phyloP scores from a whole-genome alignment of 441 rosid species.

The Lepidium campestre region DNA sequence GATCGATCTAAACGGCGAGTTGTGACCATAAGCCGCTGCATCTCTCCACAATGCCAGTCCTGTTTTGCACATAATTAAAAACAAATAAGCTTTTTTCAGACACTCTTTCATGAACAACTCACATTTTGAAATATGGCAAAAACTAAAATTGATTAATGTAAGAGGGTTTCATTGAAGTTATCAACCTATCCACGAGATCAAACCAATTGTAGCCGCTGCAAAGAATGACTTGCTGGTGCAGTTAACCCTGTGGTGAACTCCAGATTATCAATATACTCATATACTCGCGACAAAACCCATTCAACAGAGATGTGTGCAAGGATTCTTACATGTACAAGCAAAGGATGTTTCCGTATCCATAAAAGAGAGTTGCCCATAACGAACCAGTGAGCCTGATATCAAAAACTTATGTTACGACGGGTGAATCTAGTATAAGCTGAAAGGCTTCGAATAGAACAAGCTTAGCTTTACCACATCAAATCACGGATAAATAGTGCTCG shows the following conservation, averaged over 20 bases:
- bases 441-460: not conserved
- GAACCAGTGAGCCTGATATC: constrained; percentile 79
- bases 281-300: not conserved
- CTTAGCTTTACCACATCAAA: constrained; percentile 75
- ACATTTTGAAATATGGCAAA: not conserved
- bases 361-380: constrained; percentile 73
- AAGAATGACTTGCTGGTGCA: constrained; percentile 59
- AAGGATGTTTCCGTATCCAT: constrained; percentile 84
- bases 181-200: constrained; percentile 75
- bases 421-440: not conserved
- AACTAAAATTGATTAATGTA: not conserved
- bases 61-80: constrained; percentile 22
- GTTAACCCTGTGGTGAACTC: constrained; percentile 40
- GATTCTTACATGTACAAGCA: constrained; percentile 70
- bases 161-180: not conserved
- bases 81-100: not conserved
- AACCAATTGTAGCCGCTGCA: constrained; percentile 58
- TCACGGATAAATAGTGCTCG: constrained; percentile 91
- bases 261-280: not conserved
- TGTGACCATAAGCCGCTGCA: constrained; percentile 49
- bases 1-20: constrained; percentile 57
- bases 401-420: not conserved
- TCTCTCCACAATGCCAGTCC: constrained; percentile 78
- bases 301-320: not conserved
- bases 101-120: not conserved